Evolutionary conservation across 768 basidiomycete species (phyloP).

Genomic region (Kwoniella dejecticola): DNA sequence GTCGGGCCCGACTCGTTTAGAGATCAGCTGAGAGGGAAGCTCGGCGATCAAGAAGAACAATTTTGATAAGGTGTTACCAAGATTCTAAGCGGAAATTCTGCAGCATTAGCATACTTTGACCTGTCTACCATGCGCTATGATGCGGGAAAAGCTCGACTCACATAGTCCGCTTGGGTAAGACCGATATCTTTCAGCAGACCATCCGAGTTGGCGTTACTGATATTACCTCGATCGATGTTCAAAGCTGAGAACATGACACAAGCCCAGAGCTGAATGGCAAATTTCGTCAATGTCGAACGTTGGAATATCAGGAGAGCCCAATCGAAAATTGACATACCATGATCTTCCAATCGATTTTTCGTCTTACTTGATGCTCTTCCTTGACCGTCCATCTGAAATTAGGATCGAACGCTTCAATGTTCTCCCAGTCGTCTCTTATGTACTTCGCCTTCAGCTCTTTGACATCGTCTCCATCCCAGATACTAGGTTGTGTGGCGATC

Average conservation of each 20-base stretch:
- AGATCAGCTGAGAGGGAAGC: constrained; percentile 68
- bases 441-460: constrained; percentile 24
- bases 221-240: constrained; percentile 59
- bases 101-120: neutral
- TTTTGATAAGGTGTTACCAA: constrained; percentile 64
- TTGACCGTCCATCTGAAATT: constrained; percentile 71
- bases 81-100: constrained; percentile 34
- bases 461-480: constrained; percentile 42
- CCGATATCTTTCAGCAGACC: constrained; percentile 66
- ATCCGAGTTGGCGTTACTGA: constrained; percentile 69
- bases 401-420: constrained; percentile 66
- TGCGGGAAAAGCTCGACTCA: too few species aligned
- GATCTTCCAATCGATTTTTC: constrained; percentile 66
- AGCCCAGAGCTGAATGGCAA: constrained; percentile 42
- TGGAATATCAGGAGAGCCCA: too few species aligned
- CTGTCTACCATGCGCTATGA: too few species aligned
- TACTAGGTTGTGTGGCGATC: constrained; percentile 45
- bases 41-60: constrained; percentile 60
- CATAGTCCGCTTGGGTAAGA: constrained; percentile 59
- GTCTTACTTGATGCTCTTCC: constrained; percentile 63
- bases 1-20: constrained; percentile 68
- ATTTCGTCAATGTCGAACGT: too few species aligned
- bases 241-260: constrained; percentile 64
- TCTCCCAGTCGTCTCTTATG: constrained; percentile 27
- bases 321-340: constrained; percentile 55